Evolutionary conservation across 75 land plant genomes (phyloP), one percentile per base, ranked within the genome.

Genomic region (Ceratopteris richardii): DNA sequence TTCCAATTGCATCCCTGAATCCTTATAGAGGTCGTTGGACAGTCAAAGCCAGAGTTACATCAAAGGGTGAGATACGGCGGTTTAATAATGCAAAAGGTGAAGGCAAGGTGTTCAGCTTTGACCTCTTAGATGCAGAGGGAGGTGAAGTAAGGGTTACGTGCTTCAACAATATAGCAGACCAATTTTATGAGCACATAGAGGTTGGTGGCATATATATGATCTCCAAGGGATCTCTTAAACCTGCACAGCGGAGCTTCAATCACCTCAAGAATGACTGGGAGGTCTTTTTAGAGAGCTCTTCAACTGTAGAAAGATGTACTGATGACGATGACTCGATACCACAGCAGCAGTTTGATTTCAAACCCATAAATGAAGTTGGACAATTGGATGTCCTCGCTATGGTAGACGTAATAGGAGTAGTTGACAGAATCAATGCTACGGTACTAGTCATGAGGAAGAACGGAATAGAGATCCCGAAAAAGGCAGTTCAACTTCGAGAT

Each of bases 1-100:
- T 89, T 56, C 96, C 96, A 0, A 89, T 94, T 39, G 65, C 82
- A 51, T 87, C 90, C 22, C 78, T 94, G 74, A 94, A 86, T 72
- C 96, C 98, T 58, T 94, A 94, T 58, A 96, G 83, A 54, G 90
- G 96, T 11, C 68, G 96, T 3, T 94, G 98, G 96, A 88, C 96
- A 22, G 86, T 94, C 52, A 89, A 86, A 63, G 98, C 96, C 18
- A 73, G 96, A 62, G 90, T 94, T 0, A 94, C 96, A 40, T 79
- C 98, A 3, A 94, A 94, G 65, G 76, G 88, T 21, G 88, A 89
- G 25, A 54, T 94, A 11, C 79, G 96, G 0, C 77, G 96, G 20
- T 94, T 79, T 62, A 90, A 94, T 53, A 89, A 94, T 84, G 95
- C 90, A 6, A 71, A 56, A 41, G 96, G 98, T 58, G 96, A 89